Conservation (phyloP, 495 filamentous ascomycete species). For the Rhizodiscina lignyota region DNA sequence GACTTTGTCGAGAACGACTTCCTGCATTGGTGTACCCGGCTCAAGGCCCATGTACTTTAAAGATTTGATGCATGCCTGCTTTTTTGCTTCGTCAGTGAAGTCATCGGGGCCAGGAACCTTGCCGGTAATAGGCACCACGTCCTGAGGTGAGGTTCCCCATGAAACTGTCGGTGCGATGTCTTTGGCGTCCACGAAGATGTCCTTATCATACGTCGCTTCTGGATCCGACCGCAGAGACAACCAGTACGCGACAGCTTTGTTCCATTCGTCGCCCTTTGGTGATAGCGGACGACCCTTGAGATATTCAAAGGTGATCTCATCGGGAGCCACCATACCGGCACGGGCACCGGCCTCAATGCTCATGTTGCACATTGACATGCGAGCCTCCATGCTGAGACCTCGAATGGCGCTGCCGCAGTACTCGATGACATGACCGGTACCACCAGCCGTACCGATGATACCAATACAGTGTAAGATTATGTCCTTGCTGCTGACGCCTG, state of each 20-base stretch:
- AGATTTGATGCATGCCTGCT: conserved; percentile 58
- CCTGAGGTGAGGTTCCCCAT: conserved; percentile 95
- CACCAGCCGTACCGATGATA: conserved; percentile 86
- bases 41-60: conserved; percentile 93
- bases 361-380: conserved; percentile 99
- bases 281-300: conserved; percentile 80
- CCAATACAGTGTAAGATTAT: conserved; percentile 90
- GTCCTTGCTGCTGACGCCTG: conserved; percentile 92
- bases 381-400: conserved; percentile 81
- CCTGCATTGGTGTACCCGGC: conserved; percentile 74
- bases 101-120: conserved; percentile 78
- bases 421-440: conserved; percentile 88
- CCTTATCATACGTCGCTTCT: conserved; percentile 70
- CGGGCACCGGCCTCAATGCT: conserved; percentile 94
- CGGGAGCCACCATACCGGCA: conserved; percentile 92
- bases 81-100: conserved; percentile 61
- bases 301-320: conserved; percentile 87
- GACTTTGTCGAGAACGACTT: conserved; percentile 81
- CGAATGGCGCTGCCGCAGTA: conserved; percentile 90
- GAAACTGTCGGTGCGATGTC: conserved; percentile 89
- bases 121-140: conserved; percentile 85
- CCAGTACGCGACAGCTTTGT: conserved; percentile 81
- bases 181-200: conserved; percentile 75
- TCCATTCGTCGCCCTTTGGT: conserved; percentile 80
- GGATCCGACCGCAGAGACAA: conserved; percentile 67